Evolutionary conservation across 2,329 filamentous ascomycete species (phyloP).

Genomic region (Aureobasidium subglaciale): DNA sequence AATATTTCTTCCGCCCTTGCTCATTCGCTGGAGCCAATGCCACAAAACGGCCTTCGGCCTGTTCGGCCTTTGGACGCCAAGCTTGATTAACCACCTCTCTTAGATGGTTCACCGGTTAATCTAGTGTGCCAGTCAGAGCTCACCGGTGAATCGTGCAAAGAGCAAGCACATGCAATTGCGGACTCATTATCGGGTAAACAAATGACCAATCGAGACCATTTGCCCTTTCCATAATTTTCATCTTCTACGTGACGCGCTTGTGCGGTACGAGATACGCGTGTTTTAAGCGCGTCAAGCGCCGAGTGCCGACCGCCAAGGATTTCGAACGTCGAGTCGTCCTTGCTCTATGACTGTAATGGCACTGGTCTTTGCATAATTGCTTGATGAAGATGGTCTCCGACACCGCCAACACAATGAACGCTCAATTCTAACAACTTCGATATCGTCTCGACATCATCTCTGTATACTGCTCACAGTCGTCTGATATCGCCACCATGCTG

Average conservation of each 20-base stretch:
- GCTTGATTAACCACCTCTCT: background rate
- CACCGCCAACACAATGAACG: constrained; percentile 9
- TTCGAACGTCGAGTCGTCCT: constrained; percentile 4
- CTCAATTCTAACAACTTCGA: constrained; percentile 1
- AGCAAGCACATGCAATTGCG: background rate
- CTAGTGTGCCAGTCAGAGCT: background rate
- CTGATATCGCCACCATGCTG: constrained; percentile 41
- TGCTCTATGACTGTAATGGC: constrained; percentile 9
- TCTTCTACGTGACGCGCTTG: background rate
- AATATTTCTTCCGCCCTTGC: background rate
- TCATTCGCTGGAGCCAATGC: background rate
- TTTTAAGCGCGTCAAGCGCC: background rate
- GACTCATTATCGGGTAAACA: constrained; percentile 4
- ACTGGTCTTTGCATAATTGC: constrained; percentile 6
- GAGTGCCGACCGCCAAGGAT: background rate
- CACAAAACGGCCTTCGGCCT: background rate
- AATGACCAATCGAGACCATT: background rate
- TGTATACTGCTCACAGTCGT: background rate
- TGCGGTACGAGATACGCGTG: background rate
- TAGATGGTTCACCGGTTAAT: constrained; percentile 8
- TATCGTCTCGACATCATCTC: background rate
- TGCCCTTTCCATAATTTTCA: background rate
- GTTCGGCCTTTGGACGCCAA: background rate
- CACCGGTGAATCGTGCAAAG: background rate
- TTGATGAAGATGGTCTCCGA: background rate